Evolutionary conservation across 1,284 basidiomycete genomes (phyloP), one percentile per base, ranked within the genome.

Genomic region (Laetiporus sulphureus): DNA sequence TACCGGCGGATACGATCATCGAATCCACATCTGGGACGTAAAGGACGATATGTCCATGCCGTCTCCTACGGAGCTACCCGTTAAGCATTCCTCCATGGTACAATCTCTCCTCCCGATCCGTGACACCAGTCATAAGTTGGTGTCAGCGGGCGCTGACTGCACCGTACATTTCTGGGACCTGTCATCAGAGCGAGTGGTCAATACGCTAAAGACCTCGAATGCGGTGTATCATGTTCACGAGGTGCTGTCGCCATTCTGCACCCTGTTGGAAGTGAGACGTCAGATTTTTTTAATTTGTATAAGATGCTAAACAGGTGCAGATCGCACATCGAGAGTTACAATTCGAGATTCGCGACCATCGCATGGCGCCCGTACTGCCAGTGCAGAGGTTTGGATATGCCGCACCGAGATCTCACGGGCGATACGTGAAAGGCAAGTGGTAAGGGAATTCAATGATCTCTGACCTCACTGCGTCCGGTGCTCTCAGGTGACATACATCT

Each of bases 261-360:
- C 58, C 1, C 52, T 73, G 31, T 48, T 75, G 13, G 72, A 77
- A 65, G 72, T 72, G 20, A 53, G 45, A 21, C 27, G 38, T 15
- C 33, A 5, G 7, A 24, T 32, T 7, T n/a, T 18, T 41, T 29
- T 24, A 27, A 31, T 13, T 32, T 36, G 27, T 38, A 29, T 41
- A 8, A 30, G 29, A 35, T 34, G 13, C 31, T 25, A 22, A 31
- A 22, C 31, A 23, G 20, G 11, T 31, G 33, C 22, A 74, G 73
- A 62, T 75, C 36, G 66, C 65, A 11, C 71, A 75, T 51, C 60
- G 71, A 21, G 74, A 77, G 48, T 60, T 66, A 22, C 75, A 77
- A 47, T 74, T 72, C 43, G 73, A 77, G 48, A 44, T 75, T 21
- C 68, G 65, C 21, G 75, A 77, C 49, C 61, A 65, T 46, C 63